A percentile compares a stretch with the other conserved stretches of the same genome.
Evolutionary conservation across 164 flowering plant species (phyloP).

Genomic region (Magnolia sinica): DNA sequence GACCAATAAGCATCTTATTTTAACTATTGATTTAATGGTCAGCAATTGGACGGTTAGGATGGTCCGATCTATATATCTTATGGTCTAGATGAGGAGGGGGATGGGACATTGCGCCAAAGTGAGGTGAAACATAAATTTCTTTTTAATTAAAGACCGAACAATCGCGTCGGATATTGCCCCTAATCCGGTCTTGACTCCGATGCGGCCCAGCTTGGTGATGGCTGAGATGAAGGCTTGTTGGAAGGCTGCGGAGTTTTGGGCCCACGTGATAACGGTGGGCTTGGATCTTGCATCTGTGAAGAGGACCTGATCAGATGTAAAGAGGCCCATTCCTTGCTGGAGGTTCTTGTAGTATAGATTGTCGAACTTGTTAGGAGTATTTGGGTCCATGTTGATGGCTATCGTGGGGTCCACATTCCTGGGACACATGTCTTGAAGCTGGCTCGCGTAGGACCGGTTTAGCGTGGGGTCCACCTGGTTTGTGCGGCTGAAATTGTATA

Average conservation of each 20-base stretch:
- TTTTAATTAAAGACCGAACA: slow-evolving; percentile 33
- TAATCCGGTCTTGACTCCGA: slow-evolving; percentile 54
- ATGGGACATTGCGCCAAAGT: too few relatives aligned
- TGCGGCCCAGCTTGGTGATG: slow-evolving; percentile 77
- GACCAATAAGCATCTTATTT: too few relatives aligned
- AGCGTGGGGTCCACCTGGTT: slow-evolving; percentile 55
- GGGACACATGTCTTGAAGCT: slow-evolving; percentile 62
- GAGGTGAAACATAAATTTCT: neutral
- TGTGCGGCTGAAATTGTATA: slow-evolving; percentile 39
- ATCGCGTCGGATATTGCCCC: slow-evolving; percentile 47
- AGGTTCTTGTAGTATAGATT: slow-evolving; percentile 73
- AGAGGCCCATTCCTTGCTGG: slow-evolving; percentile 60
- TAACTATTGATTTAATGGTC: too few relatives aligned
- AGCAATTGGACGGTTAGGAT: too few relatives aligned
- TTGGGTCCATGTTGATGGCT: slow-evolving; percentile 83
- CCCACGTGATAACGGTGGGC: slow-evolving; percentile 54
- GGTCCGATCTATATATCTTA: too few relatives aligned
- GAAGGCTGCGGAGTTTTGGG: slow-evolving; percentile 43
- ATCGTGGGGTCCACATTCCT: slow-evolving; percentile 63
- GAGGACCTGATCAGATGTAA: slow-evolving; percentile 81
- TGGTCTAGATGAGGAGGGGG: too few relatives aligned
- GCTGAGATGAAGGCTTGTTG: slow-evolving; percentile 55
- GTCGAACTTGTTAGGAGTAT: slow-evolving; percentile 63
- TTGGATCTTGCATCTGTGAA: slow-evolving; percentile 55
- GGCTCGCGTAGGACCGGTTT: slow-evolving; percentile 41